These are phyloP conservation scores for Myrica gale DNA, from an alignment of 306 rosid species.

Conservation along the genomic window DNA sequence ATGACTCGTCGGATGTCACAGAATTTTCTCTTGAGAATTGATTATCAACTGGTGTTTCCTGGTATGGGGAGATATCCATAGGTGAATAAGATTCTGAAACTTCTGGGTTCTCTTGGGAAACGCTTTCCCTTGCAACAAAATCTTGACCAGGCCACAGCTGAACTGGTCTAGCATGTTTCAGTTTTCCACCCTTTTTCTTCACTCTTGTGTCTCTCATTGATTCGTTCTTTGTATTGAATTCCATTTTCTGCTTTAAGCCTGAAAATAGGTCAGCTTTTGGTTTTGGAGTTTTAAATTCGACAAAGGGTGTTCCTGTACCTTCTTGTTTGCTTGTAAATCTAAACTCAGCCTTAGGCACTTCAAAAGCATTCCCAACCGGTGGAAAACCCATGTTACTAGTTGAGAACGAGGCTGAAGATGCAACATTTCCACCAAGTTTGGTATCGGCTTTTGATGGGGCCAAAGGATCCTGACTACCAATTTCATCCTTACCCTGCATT, in stretches of 20 bases:
- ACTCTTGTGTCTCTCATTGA: slow-evolving; percentile 40
- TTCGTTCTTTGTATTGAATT: slow-evolving; percentile 54
- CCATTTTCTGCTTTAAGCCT: slow-evolving; percentile 35
- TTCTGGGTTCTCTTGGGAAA: slow-evolving; percentile 41
- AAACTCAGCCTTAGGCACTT: slow-evolving; percentile 39
- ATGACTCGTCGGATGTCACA: slow-evolving; percentile 53
- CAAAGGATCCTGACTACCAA: slow-evolving; percentile 27
- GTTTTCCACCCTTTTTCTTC: slow-evolving; percentile 53
- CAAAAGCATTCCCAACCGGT: slow-evolving; percentile 41
- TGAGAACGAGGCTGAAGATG: slow-evolving; percentile 33
- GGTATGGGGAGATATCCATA: slow-evolving; percentile 88
- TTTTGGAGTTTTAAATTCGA: slow-evolving; percentile 59
- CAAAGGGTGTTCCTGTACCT: slow-evolving; percentile 36
- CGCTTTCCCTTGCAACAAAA: slow-evolving; percentile 44
- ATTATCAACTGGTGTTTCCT: slow-evolving; percentile 57
- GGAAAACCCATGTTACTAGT: slow-evolving; percentile 27
- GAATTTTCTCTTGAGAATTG: slow-evolving; percentile 56
- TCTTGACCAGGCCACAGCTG: slow-evolving; percentile 48
- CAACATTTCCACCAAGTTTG: slow-evolving; percentile 31
- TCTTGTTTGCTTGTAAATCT: slow-evolving; percentile 51
- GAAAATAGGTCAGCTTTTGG: slow-evolving; percentile 36
- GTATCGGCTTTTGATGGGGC: slow-evolving; percentile 29
- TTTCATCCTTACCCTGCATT: slow-evolving; percentile 13
- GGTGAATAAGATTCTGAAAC: slow-evolving; percentile 69
- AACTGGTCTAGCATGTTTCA: slow-evolving; percentile 37